A percentile compares a stretch with the other conserved stretches of the same genome.
phyloP scores from a whole-genome alignment of 2,329 filamentous ascomycete species.

The Hypoxylon sp. region DNA sequence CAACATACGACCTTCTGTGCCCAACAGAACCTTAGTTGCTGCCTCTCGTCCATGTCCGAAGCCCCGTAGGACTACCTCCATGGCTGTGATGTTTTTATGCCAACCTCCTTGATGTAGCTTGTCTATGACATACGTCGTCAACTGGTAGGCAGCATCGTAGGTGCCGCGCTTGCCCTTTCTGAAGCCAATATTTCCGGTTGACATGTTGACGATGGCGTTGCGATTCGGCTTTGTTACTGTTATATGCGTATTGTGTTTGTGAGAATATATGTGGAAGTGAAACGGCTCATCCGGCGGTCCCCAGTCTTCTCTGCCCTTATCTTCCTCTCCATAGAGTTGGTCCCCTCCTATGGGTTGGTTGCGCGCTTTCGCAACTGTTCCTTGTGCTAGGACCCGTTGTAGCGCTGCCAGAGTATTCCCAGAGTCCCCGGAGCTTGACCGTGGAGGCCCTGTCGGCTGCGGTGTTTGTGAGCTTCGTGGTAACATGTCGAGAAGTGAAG shows the following conservation, averaged over 20 bases:
- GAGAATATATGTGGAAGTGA: slow-evolving; percentile 88
- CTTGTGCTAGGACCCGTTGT: slow-evolving; percentile 40
- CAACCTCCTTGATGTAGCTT: slow-evolving; percentile 87
- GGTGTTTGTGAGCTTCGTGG: background rate
- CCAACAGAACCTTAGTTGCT: slow-evolving; percentile 88
- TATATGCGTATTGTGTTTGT: slow-evolving; percentile 96
- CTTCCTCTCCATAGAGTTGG: slow-evolving; percentile 44
- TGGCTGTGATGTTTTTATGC: slow-evolving; percentile 78
- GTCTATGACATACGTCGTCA: slow-evolving; percentile 86
- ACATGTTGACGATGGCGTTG: slow-evolving; percentile 83
- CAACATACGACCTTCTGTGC: slow-evolving; percentile 83
- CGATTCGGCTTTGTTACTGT: slow-evolving; percentile 88
- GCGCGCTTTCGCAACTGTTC: slow-evolving; percentile 43
- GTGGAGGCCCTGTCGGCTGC: slow-evolving; percentile 21
- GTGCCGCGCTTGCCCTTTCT: slow-evolving; percentile 82
- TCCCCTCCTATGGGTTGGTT: slow-evolving; percentile 41
- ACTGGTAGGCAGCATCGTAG: slow-evolving; percentile 94
- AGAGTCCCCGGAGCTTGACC: background rate
- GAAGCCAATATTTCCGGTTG: slow-evolving; percentile 92
- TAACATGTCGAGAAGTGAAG: slow-evolving; percentile 38
- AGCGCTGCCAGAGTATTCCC: slow-evolving; percentile 25
- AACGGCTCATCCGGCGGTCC: slow-evolving; percentile 71
- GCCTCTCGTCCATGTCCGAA: slow-evolving; percentile 92
- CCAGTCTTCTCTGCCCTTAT: slow-evolving; percentile 53
- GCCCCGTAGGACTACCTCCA: slow-evolving; percentile 87